A percentile compares a stretch with the other conserved stretches of the same genome.
These are phyloP conservation scores for Rhizopogon roseolus DNA, from an alignment of 768 basidiomycete species.

Conservation along the genomic window DNA sequence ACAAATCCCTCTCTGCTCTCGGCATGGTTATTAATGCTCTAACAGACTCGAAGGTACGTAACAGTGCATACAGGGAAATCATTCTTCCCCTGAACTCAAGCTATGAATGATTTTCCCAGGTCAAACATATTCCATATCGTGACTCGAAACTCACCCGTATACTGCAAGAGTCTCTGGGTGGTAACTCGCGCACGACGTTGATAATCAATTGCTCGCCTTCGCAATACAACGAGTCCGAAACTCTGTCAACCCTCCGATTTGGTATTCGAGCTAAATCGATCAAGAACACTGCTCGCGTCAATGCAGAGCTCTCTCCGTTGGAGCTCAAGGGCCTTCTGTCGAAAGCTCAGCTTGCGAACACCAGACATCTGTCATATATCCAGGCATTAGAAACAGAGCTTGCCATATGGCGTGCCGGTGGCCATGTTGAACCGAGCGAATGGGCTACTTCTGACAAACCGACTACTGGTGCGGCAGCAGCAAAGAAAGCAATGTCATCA, in stretches of 20 bases:
- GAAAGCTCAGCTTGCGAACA: constrained; percentile 85
- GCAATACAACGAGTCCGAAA: constrained; percentile 95
- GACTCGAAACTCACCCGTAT: constrained; percentile 99
- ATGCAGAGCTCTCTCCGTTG: constrained; percentile 92
- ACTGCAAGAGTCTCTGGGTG: constrained; percentile 95
- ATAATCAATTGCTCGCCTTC: constrained; percentile 99
- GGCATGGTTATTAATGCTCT: constrained; percentile 99
- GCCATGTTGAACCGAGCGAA: constrained; percentile 73
- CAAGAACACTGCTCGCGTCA: constrained; percentile 99
- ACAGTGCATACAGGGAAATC: not conserved
- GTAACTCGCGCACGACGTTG: constrained; percentile 93
- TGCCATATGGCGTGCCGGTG: constrained; percentile 84
- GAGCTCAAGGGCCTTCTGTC: constrained; percentile 91
- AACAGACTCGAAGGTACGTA: constrained; percentile 86
- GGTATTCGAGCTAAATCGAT: constrained; percentile 99
- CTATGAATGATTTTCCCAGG: constrained; percentile 40
- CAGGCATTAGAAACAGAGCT: constrained; percentile 88
- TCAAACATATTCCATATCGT: constrained; percentile 95
- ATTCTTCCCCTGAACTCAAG: not conserved
- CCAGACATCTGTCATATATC: constrained; percentile 81
- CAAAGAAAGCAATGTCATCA: constrained; percentile 48
- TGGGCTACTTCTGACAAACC: constrained; percentile 75
- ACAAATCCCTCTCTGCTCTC: constrained; percentile 94
- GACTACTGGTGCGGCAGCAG: constrained; percentile 32
- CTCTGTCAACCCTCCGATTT: constrained; percentile 94